Conservation (phyloP, 176 grass and related monocot genomes). For the Carex cristatella region DNA sequence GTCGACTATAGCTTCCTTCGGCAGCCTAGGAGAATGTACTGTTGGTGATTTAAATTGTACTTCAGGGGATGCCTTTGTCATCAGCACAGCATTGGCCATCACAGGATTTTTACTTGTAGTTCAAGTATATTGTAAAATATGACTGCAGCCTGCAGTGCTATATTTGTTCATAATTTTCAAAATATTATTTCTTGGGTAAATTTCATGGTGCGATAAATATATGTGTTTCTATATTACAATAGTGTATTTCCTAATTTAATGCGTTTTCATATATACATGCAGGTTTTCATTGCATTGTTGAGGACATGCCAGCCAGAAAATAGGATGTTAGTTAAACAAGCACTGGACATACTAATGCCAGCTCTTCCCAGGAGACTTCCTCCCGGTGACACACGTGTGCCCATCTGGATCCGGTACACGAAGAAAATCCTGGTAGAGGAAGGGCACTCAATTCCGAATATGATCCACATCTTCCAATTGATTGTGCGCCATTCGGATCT, state of each 20-base stretch:
- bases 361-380: slow-evolving; percentile 89
- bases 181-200: neutral
- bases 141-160: neutral
- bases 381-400: slow-evolving; percentile 82
- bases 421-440: slow-evolving; percentile 99
- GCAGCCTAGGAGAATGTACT: neutral
- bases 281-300: slow-evolving; percentile 96
- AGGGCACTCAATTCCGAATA: slow-evolving; percentile 99
- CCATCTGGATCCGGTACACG: slow-evolving; percentile 99
- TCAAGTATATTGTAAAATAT: neutral
- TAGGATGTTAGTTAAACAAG: slow-evolving; percentile 93
- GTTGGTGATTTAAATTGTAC: too few relatives aligned
- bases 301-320: slow-evolving; percentile 99
- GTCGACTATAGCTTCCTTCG: slow-evolving; percentile 97
- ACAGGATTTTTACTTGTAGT: neutral
- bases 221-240: neutral
- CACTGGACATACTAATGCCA: slow-evolving; percentile 97
- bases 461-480: slow-evolving; percentile 99
- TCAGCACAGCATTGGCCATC: neutral
- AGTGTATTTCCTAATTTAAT: neutral
- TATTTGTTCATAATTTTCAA: neutral
- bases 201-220: neutral
- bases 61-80: neutral
- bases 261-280: neutral
- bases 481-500: slow-evolving; percentile 95